phyloP scores from a whole-genome alignment of 306 rosid genomes.

The Cucurbita argyrosperma region DNA sequence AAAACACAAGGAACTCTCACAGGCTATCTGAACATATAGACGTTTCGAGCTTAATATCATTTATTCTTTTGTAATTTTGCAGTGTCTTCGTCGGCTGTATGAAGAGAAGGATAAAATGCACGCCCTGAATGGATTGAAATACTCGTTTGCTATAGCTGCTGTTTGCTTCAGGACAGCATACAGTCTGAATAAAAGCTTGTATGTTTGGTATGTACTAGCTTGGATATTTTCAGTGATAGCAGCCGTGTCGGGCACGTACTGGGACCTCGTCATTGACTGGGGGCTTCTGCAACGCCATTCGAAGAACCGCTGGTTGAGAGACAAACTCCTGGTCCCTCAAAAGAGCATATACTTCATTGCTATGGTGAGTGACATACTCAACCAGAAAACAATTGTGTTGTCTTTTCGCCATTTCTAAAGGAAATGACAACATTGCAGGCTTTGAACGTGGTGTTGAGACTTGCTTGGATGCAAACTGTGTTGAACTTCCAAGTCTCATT shows the following conservation, averaged over 20 bases:
- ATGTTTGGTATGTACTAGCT: constrained; percentile 22
- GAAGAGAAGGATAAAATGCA: constrained; percentile 56
- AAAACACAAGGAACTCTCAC: neutral
- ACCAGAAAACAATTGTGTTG: neutral
- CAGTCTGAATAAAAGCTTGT: constrained; percentile 6
- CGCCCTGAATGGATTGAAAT: constrained; percentile 41
- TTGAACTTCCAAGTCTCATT: constrained; percentile 16
- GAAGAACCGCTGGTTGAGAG: constrained; percentile 55
- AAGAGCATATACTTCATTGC: constrained; percentile 39
- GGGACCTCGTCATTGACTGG: constrained; percentile 63
- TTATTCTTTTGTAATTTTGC: neutral
- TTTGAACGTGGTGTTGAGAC: constrained; percentile 48
- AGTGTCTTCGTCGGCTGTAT: constrained; percentile 45
- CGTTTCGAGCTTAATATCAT: neutral
- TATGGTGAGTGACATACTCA: constrained; percentile 23
- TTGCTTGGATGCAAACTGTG: constrained; percentile 59
- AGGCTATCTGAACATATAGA: neutral
- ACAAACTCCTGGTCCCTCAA: constrained; percentile 42
- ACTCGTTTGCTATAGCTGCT: constrained; percentile 46
- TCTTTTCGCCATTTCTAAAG: neutral
- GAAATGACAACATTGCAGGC: constrained; percentile 18
- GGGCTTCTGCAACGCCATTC: constrained; percentile 49
- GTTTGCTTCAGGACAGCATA: constrained; percentile 43
- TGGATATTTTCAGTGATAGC: constrained; percentile 33
- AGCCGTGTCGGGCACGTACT: constrained; percentile 33